Percentiles rank a stretch among this genome's conserved stretches.
These are phyloP conservation scores for Hippophae gyantsensis DNA, from an alignment of 306 rosid species.

Conservation along the genomic window DNA sequence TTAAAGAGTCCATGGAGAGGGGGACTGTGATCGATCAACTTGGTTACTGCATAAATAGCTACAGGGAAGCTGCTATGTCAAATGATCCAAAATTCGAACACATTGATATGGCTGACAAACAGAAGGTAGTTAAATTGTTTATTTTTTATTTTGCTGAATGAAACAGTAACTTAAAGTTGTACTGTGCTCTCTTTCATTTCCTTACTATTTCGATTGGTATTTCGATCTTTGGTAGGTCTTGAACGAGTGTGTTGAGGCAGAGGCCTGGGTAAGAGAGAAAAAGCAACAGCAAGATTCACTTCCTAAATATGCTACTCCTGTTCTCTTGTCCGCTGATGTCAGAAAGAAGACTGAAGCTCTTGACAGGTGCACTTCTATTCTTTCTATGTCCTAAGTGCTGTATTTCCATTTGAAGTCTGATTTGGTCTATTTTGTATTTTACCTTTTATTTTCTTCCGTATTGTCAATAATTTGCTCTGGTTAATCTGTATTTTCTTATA, in stretches of 20 bases:
- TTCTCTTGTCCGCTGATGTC: slow-evolving; percentile 61
- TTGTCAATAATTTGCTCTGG: too few relatives aligned
- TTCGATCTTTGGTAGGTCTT: slow-evolving; percentile 37
- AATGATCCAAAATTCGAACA: slow-evolving; percentile 78
- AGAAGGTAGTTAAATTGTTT: slow-evolving; percentile 41
- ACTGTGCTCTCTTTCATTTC: neutral
- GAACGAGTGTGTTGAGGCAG: slow-evolving; percentile 77
- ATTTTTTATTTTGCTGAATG: too few relatives aligned
- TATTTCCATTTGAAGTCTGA: neutral
- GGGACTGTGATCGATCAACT: slow-evolving; percentile 61
- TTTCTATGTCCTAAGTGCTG: neutral
- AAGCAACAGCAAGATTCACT: slow-evolving; percentile 62
- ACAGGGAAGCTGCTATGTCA: slow-evolving; percentile 70
- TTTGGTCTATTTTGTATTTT: neutral
- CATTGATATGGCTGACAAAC: slow-evolving; percentile 68
- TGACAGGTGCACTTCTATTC: slow-evolving; percentile 43
- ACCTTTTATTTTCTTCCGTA: too few relatives aligned
- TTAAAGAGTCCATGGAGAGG: slow-evolving; percentile 58
- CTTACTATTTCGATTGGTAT: neutral
- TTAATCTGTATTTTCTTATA: slow-evolving; percentile 3
- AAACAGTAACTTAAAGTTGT: neutral
- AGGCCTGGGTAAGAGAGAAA: slow-evolving; percentile 81
- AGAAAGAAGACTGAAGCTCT: slow-evolving; percentile 76
- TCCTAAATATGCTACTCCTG: slow-evolving; percentile 70
- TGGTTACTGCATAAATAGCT: slow-evolving; percentile 48